These are phyloP conservation scores for Colletotrichum caudatum DNA, from an alignment of 2,329 filamentous ascomycete genomes.

Conservation along the genomic window DNA sequence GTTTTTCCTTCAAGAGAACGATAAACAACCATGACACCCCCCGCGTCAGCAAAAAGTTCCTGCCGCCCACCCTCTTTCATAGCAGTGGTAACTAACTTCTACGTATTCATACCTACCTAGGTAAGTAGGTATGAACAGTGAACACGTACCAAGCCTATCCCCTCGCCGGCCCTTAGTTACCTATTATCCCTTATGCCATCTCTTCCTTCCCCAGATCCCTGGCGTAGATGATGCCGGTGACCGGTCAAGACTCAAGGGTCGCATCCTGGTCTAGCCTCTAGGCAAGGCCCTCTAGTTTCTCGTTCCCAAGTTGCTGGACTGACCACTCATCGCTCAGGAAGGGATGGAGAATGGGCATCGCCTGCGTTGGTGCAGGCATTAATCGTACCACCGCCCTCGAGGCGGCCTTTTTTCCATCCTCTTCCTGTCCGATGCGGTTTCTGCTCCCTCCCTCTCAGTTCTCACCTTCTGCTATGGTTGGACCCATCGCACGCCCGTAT, in stretches of 20 bases:
- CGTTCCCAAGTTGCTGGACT: constrained; percentile 40
- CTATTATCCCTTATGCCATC: background rate
- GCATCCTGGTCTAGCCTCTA: constrained; percentile 27
- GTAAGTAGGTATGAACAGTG: background rate
- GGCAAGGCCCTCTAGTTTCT: constrained; percentile 31
- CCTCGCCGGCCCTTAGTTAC: background rate
- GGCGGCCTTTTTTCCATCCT: constrained; percentile 8
- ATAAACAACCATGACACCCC: background rate
- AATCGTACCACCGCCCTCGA: constrained; percentile 35
- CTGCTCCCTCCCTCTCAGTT: background rate
- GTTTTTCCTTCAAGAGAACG: background rate
- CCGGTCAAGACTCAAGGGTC: constrained; percentile 22
- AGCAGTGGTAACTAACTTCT: background rate
- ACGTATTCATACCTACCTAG: no score
- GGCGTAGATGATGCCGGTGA: constrained; percentile 28
- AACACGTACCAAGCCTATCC: background rate
- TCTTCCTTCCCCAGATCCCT: constrained; percentile 24
- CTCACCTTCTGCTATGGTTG: background rate
- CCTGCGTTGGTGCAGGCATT: constrained; percentile 38
- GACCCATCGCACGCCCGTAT: background rate
- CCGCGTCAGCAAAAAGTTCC: background rate
- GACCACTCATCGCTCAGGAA: constrained; percentile 26
- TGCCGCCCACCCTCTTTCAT: background rate
- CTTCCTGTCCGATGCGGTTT: constrained; percentile 1
- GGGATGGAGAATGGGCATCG: constrained; percentile 31